phyloP scores from a whole-genome alignment of 1,139 yeast genomes.

The Taphrina communis region DNA sequence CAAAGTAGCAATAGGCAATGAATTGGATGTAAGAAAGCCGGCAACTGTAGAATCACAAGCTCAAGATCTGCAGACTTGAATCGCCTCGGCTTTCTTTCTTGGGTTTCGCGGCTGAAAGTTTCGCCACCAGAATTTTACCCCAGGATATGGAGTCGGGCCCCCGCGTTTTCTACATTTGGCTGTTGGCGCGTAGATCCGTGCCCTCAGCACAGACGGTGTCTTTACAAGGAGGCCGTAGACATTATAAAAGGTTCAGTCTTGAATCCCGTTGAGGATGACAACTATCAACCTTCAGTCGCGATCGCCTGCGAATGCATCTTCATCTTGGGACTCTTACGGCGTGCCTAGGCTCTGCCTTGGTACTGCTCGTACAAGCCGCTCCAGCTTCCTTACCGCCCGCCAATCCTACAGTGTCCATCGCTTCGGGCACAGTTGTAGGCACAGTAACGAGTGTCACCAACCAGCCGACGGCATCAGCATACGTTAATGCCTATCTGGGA shows the following conservation, averaged over 20 bases:
- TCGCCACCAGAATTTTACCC: too few relatives aligned
- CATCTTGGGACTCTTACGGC: neutral
- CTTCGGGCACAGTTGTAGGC: slow-evolving; percentile 6
- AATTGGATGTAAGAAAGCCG: too few relatives aligned
- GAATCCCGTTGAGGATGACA: neutral
- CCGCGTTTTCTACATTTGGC: too few relatives aligned
- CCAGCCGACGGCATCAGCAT: slow-evolving; percentile 25
- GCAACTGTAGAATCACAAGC: too few relatives aligned
- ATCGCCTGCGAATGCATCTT: neutral
- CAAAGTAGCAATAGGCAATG: too few relatives aligned
- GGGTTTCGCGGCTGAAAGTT: too few relatives aligned
- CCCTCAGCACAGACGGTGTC: too few relatives aligned
- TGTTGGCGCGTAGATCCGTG: too few relatives aligned
- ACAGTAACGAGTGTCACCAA: slow-evolving; percentile 8
- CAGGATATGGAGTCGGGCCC: too few relatives aligned
- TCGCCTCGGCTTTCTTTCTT: too few relatives aligned
- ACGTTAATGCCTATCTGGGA: slow-evolving; percentile 7
- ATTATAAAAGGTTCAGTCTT: neutral
- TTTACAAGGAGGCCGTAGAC: too few relatives aligned
- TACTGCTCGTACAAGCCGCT: neutral
- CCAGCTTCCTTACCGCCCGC: neutral
- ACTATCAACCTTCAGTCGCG: neutral
- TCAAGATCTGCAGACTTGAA: too few relatives aligned
- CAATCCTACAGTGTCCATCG: slow-evolving; percentile 13
- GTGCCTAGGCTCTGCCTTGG: neutral